Conservation (phyloP, 805 yeast genomes). For the Sugiyamaella mastotermitis region DNA sequence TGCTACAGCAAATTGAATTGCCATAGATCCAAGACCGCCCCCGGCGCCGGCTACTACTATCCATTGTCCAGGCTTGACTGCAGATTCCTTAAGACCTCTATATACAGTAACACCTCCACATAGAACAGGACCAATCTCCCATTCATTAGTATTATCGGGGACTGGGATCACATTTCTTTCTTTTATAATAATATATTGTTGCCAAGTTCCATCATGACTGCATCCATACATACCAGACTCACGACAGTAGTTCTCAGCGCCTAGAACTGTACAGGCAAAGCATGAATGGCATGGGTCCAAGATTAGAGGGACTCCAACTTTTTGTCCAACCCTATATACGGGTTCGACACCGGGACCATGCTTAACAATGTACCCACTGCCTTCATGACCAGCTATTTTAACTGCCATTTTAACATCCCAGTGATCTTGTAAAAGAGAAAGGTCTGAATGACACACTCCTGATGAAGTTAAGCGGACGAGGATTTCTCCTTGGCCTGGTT, state of each 20-base stretch:
- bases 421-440: slow-evolving; percentile 35
- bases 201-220: slow-evolving; percentile 56
- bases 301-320: slow-evolving; percentile 25
- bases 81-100: background rate
- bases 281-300: slow-evolving; percentile 21
- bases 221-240: slow-evolving; percentile 67
- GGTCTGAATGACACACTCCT: slow-evolving; percentile 41
- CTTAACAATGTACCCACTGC: slow-evolving; percentile 18
- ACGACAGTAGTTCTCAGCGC: slow-evolving; percentile 45
- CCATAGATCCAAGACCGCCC: background rate
- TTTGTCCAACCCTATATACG: slow-evolving; percentile 19
- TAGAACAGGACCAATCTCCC: background rate
- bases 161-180: slow-evolving; percentile 38
- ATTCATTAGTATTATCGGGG: slow-evolving; percentile 25
- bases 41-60: background rate
- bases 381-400: slow-evolving; percentile 12
- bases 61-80: too few species aligned
- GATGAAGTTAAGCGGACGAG: slow-evolving; percentile 32
- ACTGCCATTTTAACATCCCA: slow-evolving; percentile 30
- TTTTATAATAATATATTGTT: slow-evolving; percentile 42
- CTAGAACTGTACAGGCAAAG: slow-evolving; percentile 19
- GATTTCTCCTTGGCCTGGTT: slow-evolving; percentile 22
- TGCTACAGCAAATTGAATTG: background rate
- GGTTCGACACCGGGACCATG: slow-evolving; percentile 21
- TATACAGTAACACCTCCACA: slow-evolving; percentile 1